Evolutionary conservation across 2,329 filamentous ascomycete species (phyloP), one percentile per base, ranked within the genome.

Genomic region (Arthrobotrys sphaeroides): DNA sequence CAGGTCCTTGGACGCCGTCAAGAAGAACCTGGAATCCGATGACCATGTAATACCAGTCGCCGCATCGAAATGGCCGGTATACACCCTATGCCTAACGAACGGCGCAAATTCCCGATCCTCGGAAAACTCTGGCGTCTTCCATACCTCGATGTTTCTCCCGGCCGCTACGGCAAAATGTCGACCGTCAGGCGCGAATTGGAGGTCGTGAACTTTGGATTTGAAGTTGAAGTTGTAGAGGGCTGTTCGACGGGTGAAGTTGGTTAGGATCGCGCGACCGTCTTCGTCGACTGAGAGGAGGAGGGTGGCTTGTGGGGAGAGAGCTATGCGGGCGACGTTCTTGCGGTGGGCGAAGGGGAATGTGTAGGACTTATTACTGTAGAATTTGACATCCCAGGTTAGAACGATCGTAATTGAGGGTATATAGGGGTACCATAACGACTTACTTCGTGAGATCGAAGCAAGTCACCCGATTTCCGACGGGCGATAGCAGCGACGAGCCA

Each of bases 381-480:
- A 28, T 12, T 36, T 76, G 84, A 38, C n/a, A n/a, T 61, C 2
- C 24, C 10, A 45, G 36, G 16, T 49, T 1, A 13, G 20, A 36
- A 12, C 24, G 12, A 3, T 12, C 22, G 10, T 24, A 3, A 31
- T 47, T 28, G 18, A 51, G 24, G 12, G 20, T 36, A 18, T 24
- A n/a, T n/a, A 47, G 20, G 10, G 16, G 31, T 16, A 31, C 67
- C 5, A 31, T 13, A 12, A 28, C 36, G 28, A 81, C 87, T 80
- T 87, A 96, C 93, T 98, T 94, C 80, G 97, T 91, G 49, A 99
- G 87, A 82, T 99, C 94, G 83, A 99, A 99, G 62, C 98, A 91
- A 1, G 94, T 93, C 77, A 99, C 93, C 81, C 93, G 87, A 84
- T 98, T 99, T 82, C 95, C 95, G 62, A 99, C 95, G 5, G 95